phyloP scores from a whole-genome alignment of 2,329 filamentous ascomycete genomes.

The Fusarium circinatum region DNA sequence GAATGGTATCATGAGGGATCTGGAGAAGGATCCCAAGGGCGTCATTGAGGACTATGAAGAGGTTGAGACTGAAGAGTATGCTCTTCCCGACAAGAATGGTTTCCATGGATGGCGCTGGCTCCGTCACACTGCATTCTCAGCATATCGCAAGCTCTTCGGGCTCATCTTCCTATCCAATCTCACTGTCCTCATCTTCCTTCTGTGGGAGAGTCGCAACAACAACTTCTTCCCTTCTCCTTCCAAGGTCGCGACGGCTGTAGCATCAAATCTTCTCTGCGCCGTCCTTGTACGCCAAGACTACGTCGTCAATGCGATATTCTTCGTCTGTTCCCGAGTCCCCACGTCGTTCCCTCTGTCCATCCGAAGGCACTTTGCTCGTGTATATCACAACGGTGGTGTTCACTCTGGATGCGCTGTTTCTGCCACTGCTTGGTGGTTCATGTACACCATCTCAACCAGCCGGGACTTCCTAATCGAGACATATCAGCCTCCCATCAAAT shows the following conservation, averaged over 20 bases:
- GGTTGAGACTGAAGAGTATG: slow-evolving; percentile 9
- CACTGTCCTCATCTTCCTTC: slow-evolving; percentile 9
- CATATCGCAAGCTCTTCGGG: slow-evolving; percentile 30
- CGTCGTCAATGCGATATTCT: slow-evolving; percentile 58
- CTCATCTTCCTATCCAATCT: slow-evolving; percentile 28
- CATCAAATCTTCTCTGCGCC: slow-evolving; percentile 50
- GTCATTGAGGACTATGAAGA: slow-evolving; percentile 4
- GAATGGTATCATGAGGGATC: background rate
- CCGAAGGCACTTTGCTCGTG: slow-evolving; percentile 53
- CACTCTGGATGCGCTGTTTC: slow-evolving; percentile 56
- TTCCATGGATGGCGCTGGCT: slow-evolving; percentile 33
- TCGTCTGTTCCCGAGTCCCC: slow-evolving; percentile 51
- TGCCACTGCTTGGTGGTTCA: slow-evolving; percentile 52
- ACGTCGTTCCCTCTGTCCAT: slow-evolving; percentile 56
- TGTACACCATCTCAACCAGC: slow-evolving; percentile 39
- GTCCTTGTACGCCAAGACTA: slow-evolving; percentile 61
- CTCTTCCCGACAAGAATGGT: slow-evolving; percentile 22
- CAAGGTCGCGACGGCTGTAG: slow-evolving; percentile 27
- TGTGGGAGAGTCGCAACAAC: slow-evolving; percentile 6
- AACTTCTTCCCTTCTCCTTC: slow-evolving; percentile 18
- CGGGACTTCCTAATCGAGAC: slow-evolving; percentile 4
- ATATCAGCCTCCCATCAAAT: slow-evolving; percentile 7
- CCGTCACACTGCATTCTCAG: slow-evolving; percentile 22
- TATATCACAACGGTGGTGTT: slow-evolving; percentile 58
- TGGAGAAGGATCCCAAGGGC: slow-evolving; percentile 7